Percentiles rank a stretch among this genome's conserved stretches.
phyloP scores from a whole-genome alignment of 495 filamentous ascomycete genomes.

The Penicillium robsamsonii region DNA sequence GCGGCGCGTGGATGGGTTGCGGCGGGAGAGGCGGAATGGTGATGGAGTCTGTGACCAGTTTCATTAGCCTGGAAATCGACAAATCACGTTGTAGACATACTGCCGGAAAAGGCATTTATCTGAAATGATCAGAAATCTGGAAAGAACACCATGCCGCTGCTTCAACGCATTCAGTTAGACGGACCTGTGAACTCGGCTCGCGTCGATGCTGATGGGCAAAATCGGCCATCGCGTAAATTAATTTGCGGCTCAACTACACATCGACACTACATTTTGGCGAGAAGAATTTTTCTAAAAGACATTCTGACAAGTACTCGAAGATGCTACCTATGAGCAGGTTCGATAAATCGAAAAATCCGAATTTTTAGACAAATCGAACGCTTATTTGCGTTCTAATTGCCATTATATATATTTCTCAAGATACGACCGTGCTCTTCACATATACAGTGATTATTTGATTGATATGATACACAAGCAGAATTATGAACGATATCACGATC shows the following conservation, averaged over 20 bases:
- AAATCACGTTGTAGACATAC: conserved; percentile 1
- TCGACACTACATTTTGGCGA: not conserved
- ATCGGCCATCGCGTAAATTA: conserved; percentile 8
- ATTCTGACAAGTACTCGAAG: not conserved
- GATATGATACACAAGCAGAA: too few relatives aligned
- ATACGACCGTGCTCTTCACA: too few relatives aligned
- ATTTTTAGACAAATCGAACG: not conserved
- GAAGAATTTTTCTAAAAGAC: not conserved
- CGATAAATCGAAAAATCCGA: not conserved
- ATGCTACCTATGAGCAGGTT: not conserved
- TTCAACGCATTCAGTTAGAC: not conserved
- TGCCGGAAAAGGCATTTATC: conserved; percentile 21
- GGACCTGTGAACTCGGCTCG: not conserved
- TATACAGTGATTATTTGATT: too few relatives aligned
- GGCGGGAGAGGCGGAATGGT: conserved; percentile 34
- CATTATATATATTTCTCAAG: too few relatives aligned
- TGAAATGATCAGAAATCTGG: not conserved
- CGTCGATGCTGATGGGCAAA: not conserved
- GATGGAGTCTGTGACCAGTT: conserved; percentile 28
- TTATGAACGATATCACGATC: not conserved
- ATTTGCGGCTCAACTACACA: not conserved
- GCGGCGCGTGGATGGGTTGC: conserved; percentile 29
- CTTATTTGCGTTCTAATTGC: too few relatives aligned
- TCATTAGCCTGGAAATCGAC: not conserved
- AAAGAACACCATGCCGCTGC: not conserved